These are phyloP conservation scores for Cryptococcus neoformans DNA, from an alignment of 1,284 basidiomycete genomes.

Conservation along the genomic window DNA sequence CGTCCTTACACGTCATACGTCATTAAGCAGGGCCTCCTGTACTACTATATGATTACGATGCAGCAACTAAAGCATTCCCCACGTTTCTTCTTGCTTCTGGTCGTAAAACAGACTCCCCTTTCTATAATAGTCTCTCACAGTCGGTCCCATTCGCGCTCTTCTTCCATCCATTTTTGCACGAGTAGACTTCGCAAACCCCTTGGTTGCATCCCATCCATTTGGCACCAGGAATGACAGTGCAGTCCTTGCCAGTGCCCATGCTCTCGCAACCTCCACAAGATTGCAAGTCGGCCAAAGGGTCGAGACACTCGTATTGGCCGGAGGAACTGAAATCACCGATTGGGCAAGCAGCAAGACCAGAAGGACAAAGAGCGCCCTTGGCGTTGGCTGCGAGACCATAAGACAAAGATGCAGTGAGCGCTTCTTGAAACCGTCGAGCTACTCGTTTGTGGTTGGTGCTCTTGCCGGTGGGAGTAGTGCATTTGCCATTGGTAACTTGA, in stretches of 20 bases:
- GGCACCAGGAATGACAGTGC: slow-evolving; percentile 61
- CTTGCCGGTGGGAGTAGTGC: slow-evolving; percentile 6
- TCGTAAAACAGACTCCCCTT: no score
- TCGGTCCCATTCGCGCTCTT: slow-evolving; percentile 8
- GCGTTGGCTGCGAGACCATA: slow-evolving; percentile 26
- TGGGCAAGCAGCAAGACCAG: slow-evolving; percentile 61
- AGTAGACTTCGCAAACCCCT: slow-evolving; percentile 55
- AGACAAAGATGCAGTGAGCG: not conserved
- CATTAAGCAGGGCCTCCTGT: no score
- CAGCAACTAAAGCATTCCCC: no score
- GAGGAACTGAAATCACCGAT: slow-evolving; percentile 37
- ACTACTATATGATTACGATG: no score
- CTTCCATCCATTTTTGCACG: slow-evolving; percentile 36
- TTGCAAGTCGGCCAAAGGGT: slow-evolving; percentile 38
- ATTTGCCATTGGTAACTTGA: slow-evolving; percentile 20
- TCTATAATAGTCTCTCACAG: slow-evolving; percentile 6
- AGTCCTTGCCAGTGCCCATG: slow-evolving; percentile 63
- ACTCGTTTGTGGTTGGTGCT: no score
- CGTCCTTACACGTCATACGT: no score
- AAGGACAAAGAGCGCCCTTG: slow-evolving; percentile 55
- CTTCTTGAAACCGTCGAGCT: no score
- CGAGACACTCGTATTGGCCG: slow-evolving; percentile 59
- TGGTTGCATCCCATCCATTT: slow-evolving; percentile 66
- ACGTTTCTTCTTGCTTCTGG: no score
- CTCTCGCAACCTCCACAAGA: slow-evolving; percentile 67